Conservation (phyloP, 2,329 filamentous ascomycete species). For the Colletotrichum higginsianum region DNA sequence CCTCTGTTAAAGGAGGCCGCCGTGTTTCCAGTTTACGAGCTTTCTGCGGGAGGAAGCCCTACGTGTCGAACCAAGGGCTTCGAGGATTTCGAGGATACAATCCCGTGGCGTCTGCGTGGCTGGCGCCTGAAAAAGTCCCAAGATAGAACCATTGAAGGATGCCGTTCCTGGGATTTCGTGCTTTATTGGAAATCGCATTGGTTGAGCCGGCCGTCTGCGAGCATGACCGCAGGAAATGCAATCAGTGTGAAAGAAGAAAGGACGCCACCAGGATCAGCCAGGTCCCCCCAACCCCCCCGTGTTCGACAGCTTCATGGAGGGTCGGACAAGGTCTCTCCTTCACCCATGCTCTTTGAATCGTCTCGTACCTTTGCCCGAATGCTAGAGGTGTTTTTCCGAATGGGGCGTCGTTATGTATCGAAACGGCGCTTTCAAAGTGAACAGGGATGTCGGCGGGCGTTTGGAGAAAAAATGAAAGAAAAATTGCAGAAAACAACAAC, state of each 20-base stretch:
- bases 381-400: background rate
- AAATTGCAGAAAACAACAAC: background rate
- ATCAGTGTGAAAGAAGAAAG: background rate
- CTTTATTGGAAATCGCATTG: background rate
- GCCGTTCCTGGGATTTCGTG: background rate
- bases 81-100: background rate
- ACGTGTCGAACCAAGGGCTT: background rate
- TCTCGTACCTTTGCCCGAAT: background rate
- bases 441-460: too few relatives aligned
- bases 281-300: background rate
- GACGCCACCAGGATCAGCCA: background rate
- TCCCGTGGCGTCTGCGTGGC: background rate
- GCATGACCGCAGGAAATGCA: background rate
- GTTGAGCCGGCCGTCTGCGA: background rate
- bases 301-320: conserved; percentile 5
- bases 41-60: background rate
- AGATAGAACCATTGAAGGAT: background rate
- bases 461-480: background rate
- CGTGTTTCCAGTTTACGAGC: background rate
- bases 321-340: conserved; percentile 7
- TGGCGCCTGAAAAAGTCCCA: background rate
- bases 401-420: background rate
- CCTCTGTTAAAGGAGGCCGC: background rate
- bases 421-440: background rate
- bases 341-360: too few relatives aligned